Evolutionary conservation across 306 rosid genomes (phyloP).

Genomic region (Abrus precatorius): DNA sequence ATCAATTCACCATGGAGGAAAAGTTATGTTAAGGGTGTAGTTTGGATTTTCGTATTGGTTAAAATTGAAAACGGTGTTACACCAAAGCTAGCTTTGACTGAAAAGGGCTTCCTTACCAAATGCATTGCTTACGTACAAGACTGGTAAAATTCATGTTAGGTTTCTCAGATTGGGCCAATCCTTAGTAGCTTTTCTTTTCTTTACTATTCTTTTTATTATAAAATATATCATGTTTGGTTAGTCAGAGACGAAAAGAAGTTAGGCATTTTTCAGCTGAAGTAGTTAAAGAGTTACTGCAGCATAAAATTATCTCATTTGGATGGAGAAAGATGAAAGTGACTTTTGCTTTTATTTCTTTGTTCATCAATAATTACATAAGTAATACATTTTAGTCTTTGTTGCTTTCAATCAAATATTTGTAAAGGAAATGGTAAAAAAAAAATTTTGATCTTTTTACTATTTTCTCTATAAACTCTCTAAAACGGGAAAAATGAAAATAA

Average conservation of each 20-base stretch:
- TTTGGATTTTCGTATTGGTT: neutral
- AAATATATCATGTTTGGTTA: slow-evolving; percentile 10
- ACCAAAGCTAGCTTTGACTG: slow-evolving; percentile 11
- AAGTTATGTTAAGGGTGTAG: neutral
- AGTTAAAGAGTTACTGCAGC: slow-evolving; percentile 20
- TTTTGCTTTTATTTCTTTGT: neutral
- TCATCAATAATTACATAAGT: neutral
- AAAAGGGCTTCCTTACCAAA: slow-evolving; percentile 29
- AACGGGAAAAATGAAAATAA: neutral
- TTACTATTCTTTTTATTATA: neutral
- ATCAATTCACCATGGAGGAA: slow-evolving; percentile 24
- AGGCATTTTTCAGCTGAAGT: slow-evolving; percentile 22
- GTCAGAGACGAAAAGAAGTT: slow-evolving; percentile 33
- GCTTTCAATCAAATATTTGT: neutral
- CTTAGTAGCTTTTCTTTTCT: slow-evolving; percentile 16
- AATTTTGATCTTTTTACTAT: neutral
- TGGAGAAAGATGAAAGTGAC: neutral
- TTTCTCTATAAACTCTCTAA: neutral
- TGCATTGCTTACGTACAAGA: slow-evolving; percentile 18
- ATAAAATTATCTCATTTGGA: slow-evolving; percentile 8
- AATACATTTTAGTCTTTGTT: neutral
- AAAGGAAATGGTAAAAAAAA: neutral
- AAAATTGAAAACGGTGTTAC: neutral
- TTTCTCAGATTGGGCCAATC: slow-evolving; percentile 34
- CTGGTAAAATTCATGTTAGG: slow-evolving; percentile 38